Conservation (phyloP, 768 basidiomycete species). For the Boletus pseudopeckii region DNA sequence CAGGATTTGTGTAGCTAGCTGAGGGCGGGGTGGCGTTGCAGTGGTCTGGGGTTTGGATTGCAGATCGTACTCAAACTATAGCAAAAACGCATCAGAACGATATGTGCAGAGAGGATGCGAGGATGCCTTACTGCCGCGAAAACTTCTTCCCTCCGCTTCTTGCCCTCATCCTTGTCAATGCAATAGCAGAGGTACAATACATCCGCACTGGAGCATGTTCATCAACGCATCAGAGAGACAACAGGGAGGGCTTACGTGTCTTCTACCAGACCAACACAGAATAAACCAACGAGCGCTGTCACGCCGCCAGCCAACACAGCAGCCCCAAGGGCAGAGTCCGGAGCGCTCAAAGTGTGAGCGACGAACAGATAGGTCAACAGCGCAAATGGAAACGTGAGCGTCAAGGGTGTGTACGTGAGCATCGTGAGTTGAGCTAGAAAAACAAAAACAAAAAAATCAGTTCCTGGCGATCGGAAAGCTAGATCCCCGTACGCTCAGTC, state of each 20-base stretch:
- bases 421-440: conserved; percentile 59
- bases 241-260: conserved; percentile 54
- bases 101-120: background rate
- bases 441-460: conserved; percentile 11
- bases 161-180: conserved; percentile 56
- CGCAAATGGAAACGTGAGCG: conserved; percentile 78
- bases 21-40: conserved; percentile 15
- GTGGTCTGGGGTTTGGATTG: conserved; percentile 14
- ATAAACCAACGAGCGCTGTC: conserved; percentile 77
- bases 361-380: conserved; percentile 84
- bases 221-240: background rate
- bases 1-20: conserved; percentile 1
- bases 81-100: conserved; percentile 2
- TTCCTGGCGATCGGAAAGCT: background rate
- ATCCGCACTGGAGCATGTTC: conserved; percentile 45
- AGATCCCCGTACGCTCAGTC: conserved; percentile 50
- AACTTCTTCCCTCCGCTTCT: conserved; percentile 49
- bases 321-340: conserved; percentile 70
- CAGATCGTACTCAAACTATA: conserved; percentile 41
- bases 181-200: conserved; percentile 66
- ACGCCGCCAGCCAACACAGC: conserved; percentile 75
- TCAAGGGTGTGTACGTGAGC: conserved; percentile 68
- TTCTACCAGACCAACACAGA: conserved; percentile 76
- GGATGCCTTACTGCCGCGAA: conserved; percentile 47
- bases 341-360: conserved; percentile 71